These are phyloP conservation scores for Tricholoma matsutake DNA, from an alignment of 768 basidiomycete species.

Conservation along the genomic window DNA sequence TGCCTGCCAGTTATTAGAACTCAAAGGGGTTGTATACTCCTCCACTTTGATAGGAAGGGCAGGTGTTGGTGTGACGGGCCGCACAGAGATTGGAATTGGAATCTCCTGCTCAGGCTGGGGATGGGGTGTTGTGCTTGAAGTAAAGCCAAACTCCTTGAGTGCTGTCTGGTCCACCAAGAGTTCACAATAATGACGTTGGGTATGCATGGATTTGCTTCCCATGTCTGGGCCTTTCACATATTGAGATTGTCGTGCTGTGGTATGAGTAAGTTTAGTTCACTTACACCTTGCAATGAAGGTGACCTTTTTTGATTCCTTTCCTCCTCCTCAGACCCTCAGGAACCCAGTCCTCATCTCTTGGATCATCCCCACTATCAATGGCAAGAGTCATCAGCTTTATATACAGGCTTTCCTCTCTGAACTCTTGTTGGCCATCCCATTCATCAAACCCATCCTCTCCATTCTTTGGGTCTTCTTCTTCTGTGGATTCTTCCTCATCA, in stretches of 20 bases:
- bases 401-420: background rate
- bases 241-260: background rate
- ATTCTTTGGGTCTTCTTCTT: background rate
- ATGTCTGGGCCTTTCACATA: slow-evolving; percentile 9
- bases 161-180: background rate
- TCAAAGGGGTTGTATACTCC: no score
- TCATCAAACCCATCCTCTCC: slow-evolving; percentile 2
- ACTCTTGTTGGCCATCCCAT: background rate
- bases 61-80: no score
- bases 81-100: no score
- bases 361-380: slow-evolving; percentile 7
- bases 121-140: no score
- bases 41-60: no score
- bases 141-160: slow-evolving; percentile 3
- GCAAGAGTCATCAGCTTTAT: slow-evolving; percentile 1
- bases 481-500: background rate
- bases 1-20: no score
- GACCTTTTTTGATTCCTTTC: background rate
- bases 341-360: slow-evolving; percentile 7
- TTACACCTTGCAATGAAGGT: background rate
- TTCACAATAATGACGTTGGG: slow-evolving; percentile 2
- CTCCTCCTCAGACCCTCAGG: slow-evolving; percentile 2
- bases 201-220: slow-evolving; percentile 8
- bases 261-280: background rate
- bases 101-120: no score